These are phyloP conservation scores for Gossypium bickii DNA, from an alignment of 345 rosid genomes.

Conservation along the genomic window DNA sequence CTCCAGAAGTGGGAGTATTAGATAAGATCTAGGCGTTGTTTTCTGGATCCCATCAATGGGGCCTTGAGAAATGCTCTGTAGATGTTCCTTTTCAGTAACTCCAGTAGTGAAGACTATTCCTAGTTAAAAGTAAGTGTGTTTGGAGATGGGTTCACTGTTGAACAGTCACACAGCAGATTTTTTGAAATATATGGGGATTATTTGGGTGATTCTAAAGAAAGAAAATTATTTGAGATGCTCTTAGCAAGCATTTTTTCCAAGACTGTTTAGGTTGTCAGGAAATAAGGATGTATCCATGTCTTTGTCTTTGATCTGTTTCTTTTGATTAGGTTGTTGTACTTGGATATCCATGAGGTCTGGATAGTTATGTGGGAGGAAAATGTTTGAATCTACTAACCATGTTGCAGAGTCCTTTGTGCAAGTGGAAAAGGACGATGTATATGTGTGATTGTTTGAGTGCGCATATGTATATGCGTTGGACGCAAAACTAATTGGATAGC, in stretches of 20 bases:
- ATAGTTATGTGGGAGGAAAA: background rate
- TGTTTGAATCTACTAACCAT: background rate
- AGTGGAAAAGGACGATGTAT: background rate
- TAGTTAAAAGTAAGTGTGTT: background rate
- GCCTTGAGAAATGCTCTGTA: background rate
- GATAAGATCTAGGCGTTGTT: background rate
- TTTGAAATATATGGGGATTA: background rate
- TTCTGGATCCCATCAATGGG: background rate
- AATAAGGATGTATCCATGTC: background rate
- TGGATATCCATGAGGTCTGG: background rate
- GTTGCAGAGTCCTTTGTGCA: background rate
- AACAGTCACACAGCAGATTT: background rate
- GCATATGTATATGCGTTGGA: background rate
- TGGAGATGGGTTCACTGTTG: conserved; percentile 6
- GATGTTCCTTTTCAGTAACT: background rate
- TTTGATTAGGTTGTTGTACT: background rate
- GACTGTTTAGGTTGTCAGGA: background rate
- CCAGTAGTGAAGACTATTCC: background rate
- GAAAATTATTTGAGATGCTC: background rate
- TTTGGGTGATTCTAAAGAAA: background rate
- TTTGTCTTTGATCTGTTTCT: background rate
- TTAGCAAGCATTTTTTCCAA: background rate
- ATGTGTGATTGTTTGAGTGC: background rate
- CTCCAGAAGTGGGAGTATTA: background rate
- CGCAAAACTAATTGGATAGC: background rate